phyloP scores from a whole-genome alignment of 306 rosid species.

The Casuarina glauca region DNA sequence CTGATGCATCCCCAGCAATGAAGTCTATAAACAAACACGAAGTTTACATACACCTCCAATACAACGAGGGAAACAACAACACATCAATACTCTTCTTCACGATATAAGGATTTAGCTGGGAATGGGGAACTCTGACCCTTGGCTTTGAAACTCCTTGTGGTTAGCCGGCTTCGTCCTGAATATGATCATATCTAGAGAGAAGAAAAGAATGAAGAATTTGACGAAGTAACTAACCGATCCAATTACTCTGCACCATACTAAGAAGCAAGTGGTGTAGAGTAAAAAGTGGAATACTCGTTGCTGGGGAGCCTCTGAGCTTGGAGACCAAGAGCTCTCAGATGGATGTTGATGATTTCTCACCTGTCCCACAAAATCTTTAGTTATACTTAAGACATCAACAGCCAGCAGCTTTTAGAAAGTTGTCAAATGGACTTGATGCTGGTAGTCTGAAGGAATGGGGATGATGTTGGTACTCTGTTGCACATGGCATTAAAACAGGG shows the following conservation, averaged over 20 bases:
- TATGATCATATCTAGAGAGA: not conserved
- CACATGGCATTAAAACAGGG: conserved; percentile 35
- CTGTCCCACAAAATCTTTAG: not conserved
- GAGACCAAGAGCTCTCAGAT: not conserved
- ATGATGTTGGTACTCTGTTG: conserved; percentile 49
- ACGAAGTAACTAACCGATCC: not conserved
- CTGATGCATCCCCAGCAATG: not conserved
- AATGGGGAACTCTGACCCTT: not conserved
- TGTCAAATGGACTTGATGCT: conserved; percentile 79
- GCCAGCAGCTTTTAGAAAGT: conserved; percentile 95
- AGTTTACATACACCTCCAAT: not conserved
- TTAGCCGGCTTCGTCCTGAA: not conserved
- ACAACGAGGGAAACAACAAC: not conserved
- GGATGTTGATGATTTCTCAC: not conserved
- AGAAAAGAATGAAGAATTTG: not conserved
- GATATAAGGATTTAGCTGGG: not conserved
- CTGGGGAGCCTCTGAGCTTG: not conserved
- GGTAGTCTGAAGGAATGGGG: conserved; percentile 65
- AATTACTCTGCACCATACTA: not conserved
- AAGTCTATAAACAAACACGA: not conserved
- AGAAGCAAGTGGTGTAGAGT: not conserved
- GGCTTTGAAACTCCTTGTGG: not conserved
- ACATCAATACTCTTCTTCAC: not conserved
- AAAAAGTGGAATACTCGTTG: not conserved
- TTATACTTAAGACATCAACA: conserved; percentile 44